These are phyloP conservation scores for Eucalyptus melliodora DNA, from an alignment of 345 rosid genomes.

Conservation along the genomic window DNA sequence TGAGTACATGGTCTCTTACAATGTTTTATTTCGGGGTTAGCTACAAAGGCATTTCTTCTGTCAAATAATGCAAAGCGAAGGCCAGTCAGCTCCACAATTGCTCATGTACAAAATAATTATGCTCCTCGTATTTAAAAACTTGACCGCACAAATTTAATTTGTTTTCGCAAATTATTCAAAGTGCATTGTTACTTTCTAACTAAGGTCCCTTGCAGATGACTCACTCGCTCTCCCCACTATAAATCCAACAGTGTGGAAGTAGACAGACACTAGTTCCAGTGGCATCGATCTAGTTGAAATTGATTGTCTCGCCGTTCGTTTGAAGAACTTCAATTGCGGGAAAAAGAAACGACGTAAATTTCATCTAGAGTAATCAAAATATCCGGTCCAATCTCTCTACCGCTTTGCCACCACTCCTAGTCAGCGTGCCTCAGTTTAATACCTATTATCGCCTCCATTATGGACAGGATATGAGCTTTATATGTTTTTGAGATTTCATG, in stretches of 20 bases:
- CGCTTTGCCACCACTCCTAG: neutral
- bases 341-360: neutral
- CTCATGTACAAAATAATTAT: neutral
- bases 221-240: neutral
- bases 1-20: neutral
- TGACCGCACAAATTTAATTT: neutral
- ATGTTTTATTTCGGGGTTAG: neutral
- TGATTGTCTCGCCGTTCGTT: neutral
- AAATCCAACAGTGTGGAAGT: neutral
- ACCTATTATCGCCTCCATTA: neutral
- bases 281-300: neutral
- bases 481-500: neutral
- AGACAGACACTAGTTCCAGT: neutral
- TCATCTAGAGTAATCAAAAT: neutral
- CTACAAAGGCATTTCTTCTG: neutral
- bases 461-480: neutral
- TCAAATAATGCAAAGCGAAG: neutral
- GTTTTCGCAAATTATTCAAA: neutral
- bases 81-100: neutral
- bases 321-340: neutral
- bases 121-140: neutral
- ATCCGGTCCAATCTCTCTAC: neutral
- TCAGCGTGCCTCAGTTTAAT: neutral
- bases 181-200: neutral
- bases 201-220: neutral